A percentile compares a stretch with the other conserved stretches of the same genome.
Conservation (phyloP, 768 basidiomycete species). For the Serendipita sp. region DNA sequence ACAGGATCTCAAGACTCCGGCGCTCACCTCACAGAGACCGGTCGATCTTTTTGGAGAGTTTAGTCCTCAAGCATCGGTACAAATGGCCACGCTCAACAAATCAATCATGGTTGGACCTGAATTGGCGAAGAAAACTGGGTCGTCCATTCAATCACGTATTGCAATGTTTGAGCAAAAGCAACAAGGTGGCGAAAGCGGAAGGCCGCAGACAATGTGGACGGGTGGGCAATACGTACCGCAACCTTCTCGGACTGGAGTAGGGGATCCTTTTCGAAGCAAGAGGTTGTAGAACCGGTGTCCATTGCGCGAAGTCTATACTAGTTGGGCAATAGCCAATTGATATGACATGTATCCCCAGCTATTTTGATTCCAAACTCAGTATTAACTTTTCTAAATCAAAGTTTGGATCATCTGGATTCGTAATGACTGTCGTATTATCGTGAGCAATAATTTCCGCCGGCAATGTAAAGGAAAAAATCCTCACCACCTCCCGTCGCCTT, state of each 20-base stretch:
- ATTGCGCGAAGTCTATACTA: background rate
- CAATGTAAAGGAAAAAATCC: slow-evolving; percentile 16
- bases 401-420: slow-evolving; percentile 85
- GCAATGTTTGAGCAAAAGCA: background rate
- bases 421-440: slow-evolving; percentile 43
- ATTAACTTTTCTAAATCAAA: slow-evolving; percentile 89
- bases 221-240: background rate
- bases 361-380: background rate
- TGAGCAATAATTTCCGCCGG: background rate
- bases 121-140: background rate
- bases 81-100: too few relatives aligned
- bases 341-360: background rate
- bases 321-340: background rate
- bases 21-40: background rate
- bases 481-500: slow-evolving; percentile 40
- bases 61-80: too few relatives aligned
- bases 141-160: background rate
- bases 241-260: background rate
- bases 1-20: background rate
- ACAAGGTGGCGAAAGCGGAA: background rate
- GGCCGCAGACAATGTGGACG: background rate
- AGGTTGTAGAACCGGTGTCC: background rate
- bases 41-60: too few relatives aligned
- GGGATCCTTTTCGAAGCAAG: background rate
- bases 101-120: too few relatives aligned